These are phyloP conservation scores for Termitomyces sp. DNA, from an alignment of 1,284 basidiomycete species.

Conservation along the genomic window DNA sequence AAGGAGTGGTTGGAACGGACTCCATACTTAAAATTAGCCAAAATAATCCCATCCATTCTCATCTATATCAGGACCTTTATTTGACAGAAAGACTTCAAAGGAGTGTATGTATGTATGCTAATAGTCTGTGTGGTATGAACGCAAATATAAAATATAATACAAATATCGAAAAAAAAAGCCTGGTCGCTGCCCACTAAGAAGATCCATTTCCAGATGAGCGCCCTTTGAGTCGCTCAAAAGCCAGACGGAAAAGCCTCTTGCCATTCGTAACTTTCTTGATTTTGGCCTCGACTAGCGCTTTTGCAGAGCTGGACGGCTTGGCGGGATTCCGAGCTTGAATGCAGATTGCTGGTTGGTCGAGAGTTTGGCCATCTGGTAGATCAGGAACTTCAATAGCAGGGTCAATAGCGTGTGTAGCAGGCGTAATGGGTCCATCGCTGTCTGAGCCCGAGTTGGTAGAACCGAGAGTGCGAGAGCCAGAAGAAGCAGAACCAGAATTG, in stretches of 20 bases:
- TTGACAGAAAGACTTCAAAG: background rate
- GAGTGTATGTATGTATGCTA: conserved; percentile 7
- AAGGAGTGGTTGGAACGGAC: no score
- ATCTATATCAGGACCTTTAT: background rate
- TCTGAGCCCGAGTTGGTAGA: conserved; percentile 29
- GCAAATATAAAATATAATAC: background rate
- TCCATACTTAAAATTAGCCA: no score
- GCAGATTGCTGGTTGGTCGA: conserved; percentile 21
- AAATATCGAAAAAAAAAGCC: conserved; percentile 10
- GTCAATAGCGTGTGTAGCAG: conserved; percentile 36
- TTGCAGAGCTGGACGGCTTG: conserved; percentile 6
- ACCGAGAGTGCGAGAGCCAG: conserved; percentile 15
- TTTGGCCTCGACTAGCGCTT: conserved; percentile 8
- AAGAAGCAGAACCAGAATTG: conserved; percentile 11
- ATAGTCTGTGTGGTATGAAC: conserved; percentile 3
- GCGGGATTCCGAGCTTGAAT: conserved; percentile 6
- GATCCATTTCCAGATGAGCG: conserved; percentile 20
- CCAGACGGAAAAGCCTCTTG: conserved; percentile 29
- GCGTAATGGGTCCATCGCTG: conserved; percentile 45
- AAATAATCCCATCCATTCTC: background rate
- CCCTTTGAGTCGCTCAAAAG: conserved; percentile 31
- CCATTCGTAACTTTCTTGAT: conserved; percentile 19
- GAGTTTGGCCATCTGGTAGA: conserved; percentile 30
- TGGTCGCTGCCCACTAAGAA: conserved; percentile 15
- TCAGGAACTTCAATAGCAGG: conserved; percentile 38